Evolutionary conservation across 306 rosid species (phyloP).

Genomic region (Ceratonia siliqua): DNA sequence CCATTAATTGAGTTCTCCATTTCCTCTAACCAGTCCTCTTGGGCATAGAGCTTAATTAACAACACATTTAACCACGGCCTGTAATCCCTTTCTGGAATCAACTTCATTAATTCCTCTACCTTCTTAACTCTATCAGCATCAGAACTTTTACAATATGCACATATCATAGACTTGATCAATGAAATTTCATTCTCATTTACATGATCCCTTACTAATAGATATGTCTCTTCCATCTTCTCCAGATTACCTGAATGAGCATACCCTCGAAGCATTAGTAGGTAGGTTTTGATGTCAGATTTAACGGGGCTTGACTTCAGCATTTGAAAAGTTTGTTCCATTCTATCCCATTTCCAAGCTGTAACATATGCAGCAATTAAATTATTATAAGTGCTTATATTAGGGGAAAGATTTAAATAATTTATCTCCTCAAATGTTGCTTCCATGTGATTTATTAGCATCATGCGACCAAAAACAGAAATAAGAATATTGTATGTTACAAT

Average conservation of each 20-base stretch:
- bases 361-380: conserved; percentile 66
- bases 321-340: conserved; percentile 64
- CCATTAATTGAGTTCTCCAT: conserved; percentile 75
- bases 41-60: conserved; percentile 70
- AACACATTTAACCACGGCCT: conserved; percentile 75
- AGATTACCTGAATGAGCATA: conserved; percentile 66
- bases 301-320: conserved; percentile 49
- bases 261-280: conserved; percentile 76
- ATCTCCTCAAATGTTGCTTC: conserved; percentile 62
- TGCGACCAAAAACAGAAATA: conserved; percentile 57
- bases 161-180: conserved; percentile 71
- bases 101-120: conserved; percentile 53
- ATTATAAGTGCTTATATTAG: conserved; percentile 63
- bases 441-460: conserved; percentile 74
- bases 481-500: conserved; percentile 48
- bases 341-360: conserved; percentile 83
- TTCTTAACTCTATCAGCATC: conserved; percentile 51
- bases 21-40: conserved; percentile 55
- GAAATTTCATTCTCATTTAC: conserved; percentile 38
- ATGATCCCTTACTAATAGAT: conserved; percentile 51
- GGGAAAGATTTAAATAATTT: conserved; percentile 36
- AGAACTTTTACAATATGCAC: conserved; percentile 79
- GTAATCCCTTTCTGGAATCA: conserved; percentile 65
- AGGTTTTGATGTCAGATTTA: conserved; percentile 52
- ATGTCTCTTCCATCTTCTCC: conserved; percentile 73